Evolutionary conservation across 73 alveolate species (phyloP).

Genomic region (Paramecium pentaurelia): DNA sequence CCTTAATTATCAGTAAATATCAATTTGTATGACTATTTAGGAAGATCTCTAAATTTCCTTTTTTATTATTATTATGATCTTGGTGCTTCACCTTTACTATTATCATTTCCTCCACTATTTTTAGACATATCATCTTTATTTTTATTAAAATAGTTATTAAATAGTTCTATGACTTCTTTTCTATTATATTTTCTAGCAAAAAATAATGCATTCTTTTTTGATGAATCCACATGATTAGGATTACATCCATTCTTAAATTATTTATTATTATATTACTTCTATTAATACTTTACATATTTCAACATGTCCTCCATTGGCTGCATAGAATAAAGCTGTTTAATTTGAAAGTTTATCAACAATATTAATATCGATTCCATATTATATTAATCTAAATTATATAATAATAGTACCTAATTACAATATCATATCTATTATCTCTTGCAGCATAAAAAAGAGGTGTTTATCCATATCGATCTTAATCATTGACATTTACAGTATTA

Average conservation of each 20-base stretch:
- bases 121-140: slow-evolving; percentile 35
- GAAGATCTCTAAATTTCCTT: slow-evolving; percentile 17
- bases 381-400: slow-evolving; percentile 45
- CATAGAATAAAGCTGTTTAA: slow-evolving; percentile 87
- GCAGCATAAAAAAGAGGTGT: slow-evolving; percentile 84
- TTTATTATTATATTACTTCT: slow-evolving; percentile 8
- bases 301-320: slow-evolving; percentile 90
- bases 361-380: slow-evolving; percentile 76
- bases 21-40: slow-evolving; percentile 37
- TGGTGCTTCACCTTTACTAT: slow-evolving; percentile 45
- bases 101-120: slow-evolving; percentile 20
- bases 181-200: slow-evolving; percentile 75
- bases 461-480: slow-evolving; percentile 57
- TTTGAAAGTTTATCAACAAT: slow-evolving; percentile 78
- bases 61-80: not conserved
- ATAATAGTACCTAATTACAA: slow-evolving; percentile 18
- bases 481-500: slow-evolving; percentile 25
- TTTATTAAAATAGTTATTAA: slow-evolving; percentile 35
- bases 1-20: slow-evolving; percentile 63
- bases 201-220: slow-evolving; percentile 73
- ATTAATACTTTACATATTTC: slow-evolving; percentile 74
- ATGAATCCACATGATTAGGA: slow-evolving; percentile 77
- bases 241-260: slow-evolving; percentile 67
- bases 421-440: slow-evolving; percentile 77
- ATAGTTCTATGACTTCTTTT: slow-evolving; percentile 69